Conservation (phyloP, 768 basidiomycete genomes). For the Lentinula sp. region DNA sequence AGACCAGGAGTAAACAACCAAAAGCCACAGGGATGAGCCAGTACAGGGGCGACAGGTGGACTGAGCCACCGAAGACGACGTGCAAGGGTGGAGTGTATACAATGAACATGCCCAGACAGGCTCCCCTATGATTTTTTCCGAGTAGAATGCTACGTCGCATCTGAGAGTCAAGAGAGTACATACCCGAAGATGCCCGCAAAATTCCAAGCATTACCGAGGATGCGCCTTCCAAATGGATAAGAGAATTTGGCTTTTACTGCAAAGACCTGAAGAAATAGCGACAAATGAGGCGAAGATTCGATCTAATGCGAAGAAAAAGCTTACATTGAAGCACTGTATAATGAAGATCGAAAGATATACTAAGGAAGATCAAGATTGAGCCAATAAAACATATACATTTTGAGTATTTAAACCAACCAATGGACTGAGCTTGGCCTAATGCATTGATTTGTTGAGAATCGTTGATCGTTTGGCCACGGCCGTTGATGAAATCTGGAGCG, state of each 20-base stretch:
- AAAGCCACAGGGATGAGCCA: constrained; percentile 64
- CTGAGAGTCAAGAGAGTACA: not conserved
- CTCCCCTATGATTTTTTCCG: constrained; percentile 26
- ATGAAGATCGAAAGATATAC: constrained; percentile 66
- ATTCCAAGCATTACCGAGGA: constrained; percentile 57
- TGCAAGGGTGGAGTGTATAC: constrained; percentile 66
- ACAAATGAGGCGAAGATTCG: not conserved
- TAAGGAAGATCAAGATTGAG: constrained; percentile 7
- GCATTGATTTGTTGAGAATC: constrained; percentile 51
- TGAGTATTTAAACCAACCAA: constrained; percentile 27
- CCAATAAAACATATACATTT: not conserved
- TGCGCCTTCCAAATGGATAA: constrained; percentile 55
- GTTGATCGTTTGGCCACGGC: constrained; percentile 37
- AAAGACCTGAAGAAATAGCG: constrained; percentile 36
- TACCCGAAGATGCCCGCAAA: constrained; percentile 50
- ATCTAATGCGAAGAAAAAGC: constrained; percentile 6
- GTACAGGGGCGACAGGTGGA: constrained; percentile 53
- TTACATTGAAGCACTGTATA: constrained; percentile 62
- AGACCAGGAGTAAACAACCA: constrained; percentile 46
- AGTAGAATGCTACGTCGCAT: not conserved
- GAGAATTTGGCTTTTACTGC: constrained; percentile 60
- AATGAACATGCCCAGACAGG: constrained; percentile 59
- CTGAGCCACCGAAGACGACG: constrained; percentile 60
- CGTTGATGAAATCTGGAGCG: constrained; percentile 52
- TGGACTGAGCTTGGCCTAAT: constrained; percentile 55